Evolutionary conservation across 2,329 filamentous ascomycete species (phyloP).

Genomic region (Hypoxylon sp.): DNA sequence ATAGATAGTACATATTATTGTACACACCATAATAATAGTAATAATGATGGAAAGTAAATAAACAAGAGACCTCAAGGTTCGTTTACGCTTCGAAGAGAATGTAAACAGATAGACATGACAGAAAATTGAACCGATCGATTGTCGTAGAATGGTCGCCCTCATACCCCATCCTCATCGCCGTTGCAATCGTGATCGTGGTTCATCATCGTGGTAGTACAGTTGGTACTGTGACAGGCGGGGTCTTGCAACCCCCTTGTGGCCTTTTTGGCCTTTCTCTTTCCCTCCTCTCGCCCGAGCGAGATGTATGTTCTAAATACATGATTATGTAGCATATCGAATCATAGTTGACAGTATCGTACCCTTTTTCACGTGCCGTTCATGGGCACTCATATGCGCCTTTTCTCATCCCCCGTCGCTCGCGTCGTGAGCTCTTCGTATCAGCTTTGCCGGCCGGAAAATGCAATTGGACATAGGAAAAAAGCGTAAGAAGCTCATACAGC

Average conservation of each 20-base stretch:
- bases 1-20: constrained; percentile 24
- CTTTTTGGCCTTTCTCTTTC: constrained; percentile 14
- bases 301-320: constrained; percentile 33
- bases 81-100: constrained; percentile 2
- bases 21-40: constrained; percentile 34
- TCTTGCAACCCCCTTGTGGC: constrained; percentile 22
- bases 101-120: constrained; percentile 10
- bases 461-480: constrained; percentile 22
- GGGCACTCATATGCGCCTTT: constrained; percentile 30
- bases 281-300: constrained; percentile 39
- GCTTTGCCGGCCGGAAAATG: constrained; percentile 19
- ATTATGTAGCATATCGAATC: constrained; percentile 20
- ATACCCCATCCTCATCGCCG: constrained; percentile 12
- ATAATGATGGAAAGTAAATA: constrained; percentile 20
- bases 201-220: constrained; percentile 30
- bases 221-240: constrained; percentile 9
- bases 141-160: constrained; percentile 18
- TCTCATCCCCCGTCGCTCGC: constrained; percentile 24
- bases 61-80: constrained; percentile 20
- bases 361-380: constrained; percentile 20
- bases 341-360: constrained; percentile 23
- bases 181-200: constrained; percentile 30
- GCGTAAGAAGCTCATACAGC: constrained; percentile 3
- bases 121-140: constrained; percentile 15
- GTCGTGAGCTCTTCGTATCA: constrained; percentile 27